These are phyloP conservation scores for Aspergillus baeticus DNA, from an alignment of 495 filamentous ascomycete genomes.

Conservation along the genomic window DNA sequence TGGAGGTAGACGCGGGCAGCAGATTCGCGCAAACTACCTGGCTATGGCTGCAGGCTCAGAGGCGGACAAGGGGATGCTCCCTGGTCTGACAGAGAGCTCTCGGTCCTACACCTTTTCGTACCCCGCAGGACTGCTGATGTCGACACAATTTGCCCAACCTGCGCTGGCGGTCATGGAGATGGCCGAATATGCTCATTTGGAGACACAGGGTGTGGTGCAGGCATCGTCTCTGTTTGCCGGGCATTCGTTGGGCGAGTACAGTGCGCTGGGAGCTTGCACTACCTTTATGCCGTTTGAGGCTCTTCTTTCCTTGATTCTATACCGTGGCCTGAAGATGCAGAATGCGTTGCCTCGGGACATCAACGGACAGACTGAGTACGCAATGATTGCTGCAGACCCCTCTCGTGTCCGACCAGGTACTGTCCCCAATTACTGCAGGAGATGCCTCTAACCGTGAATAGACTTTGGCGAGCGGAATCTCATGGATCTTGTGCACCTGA, in stretches of 20 bases:
- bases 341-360: background rate
- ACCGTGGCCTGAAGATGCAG: constrained; percentile 8
- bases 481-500: background rate
- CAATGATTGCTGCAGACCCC: constrained; percentile 4
- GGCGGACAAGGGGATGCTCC: constrained; percentile 24
- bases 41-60: constrained; percentile 16
- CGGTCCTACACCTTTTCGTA: constrained; percentile 33
- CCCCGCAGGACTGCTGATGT: constrained; percentile 32
- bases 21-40: constrained; percentile 38
- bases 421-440: background rate
- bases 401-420: background rate
- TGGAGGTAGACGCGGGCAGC: constrained; percentile 32
- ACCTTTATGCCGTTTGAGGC: constrained; percentile 2
- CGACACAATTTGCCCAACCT: constrained; percentile 45
- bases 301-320: background rate
- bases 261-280: constrained; percentile 19
- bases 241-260: constrained; percentile 44
- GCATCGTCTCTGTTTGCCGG: no score
- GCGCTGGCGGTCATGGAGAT: constrained; percentile 36
- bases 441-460: background rate
- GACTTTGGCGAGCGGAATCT: background rate
- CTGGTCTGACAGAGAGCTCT: constrained; percentile 21
- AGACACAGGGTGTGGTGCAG: constrained; percentile 27
- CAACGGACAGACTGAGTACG: background rate
- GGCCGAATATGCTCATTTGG: constrained; percentile 31